These are phyloP conservation scores for Boletus insuetus DNA, from an alignment of 768 basidiomycete species.

Conservation along the genomic window DNA sequence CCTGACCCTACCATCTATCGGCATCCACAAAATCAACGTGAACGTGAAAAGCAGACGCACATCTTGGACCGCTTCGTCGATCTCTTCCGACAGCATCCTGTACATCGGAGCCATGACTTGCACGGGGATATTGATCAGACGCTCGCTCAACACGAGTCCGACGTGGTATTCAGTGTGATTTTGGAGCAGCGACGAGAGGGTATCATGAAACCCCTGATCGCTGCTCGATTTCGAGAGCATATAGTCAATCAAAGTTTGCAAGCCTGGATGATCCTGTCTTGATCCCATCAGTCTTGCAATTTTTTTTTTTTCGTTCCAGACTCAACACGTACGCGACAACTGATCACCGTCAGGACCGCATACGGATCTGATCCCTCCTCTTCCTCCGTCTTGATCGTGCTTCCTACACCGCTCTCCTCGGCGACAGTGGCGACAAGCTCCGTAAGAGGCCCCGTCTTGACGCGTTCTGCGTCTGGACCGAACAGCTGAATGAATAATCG, in stretches of 20 bases:
- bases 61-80: constrained; percentile 67
- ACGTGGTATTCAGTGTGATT: constrained; percentile 39
- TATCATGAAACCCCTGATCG: constrained; percentile 48
- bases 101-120: constrained; percentile 93
- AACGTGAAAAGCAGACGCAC: constrained; percentile 37
- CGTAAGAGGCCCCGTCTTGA: constrained; percentile 72
- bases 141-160: constrained; percentile 83
- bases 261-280: constrained; percentile 64
- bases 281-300: neutral
- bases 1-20: constrained; percentile 42
- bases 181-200: constrained; percentile 45
- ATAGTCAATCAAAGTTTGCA: constrained; percentile 71
- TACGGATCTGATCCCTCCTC: constrained; percentile 63
- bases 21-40: neutral
- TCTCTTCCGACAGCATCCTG: constrained; percentile 79
- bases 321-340: constrained; percentile 57
- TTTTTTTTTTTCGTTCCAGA: neutral
- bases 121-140: constrained; percentile 93
- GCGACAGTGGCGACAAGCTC: constrained; percentile 78
- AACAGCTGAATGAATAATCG: constrained; percentile 70
- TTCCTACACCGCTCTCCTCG: constrained; percentile 72
- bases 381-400: constrained; percentile 85
- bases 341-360: constrained; percentile 81
- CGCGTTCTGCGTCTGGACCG: constrained; percentile 63
- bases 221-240: constrained; percentile 56